phyloP scores from a whole-genome alignment of 1,284 basidiomycete species.

The Leucoagaricus sp. region DNA sequence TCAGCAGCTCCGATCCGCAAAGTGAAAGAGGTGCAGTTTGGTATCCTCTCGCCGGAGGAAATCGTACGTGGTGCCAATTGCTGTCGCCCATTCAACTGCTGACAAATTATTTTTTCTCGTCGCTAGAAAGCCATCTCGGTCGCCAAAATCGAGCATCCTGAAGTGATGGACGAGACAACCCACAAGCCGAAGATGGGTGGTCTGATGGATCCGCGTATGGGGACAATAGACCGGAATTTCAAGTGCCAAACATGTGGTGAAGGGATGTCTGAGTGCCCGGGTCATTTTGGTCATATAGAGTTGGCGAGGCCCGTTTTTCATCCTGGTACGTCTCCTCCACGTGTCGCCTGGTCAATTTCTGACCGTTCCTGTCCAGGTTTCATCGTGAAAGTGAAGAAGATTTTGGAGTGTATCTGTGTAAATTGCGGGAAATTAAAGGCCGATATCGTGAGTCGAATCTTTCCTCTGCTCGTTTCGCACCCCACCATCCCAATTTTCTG shows the following conservation, averaged over 20 bases:
- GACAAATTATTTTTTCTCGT: constrained; percentile 19
- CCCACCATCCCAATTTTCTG: constrained; percentile 91
- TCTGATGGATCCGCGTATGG: constrained; percentile 97
- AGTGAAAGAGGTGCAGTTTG: constrained; percentile 98
- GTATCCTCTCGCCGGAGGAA: constrained; percentile 99
- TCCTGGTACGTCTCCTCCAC: constrained; percentile 65
- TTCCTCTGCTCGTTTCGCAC: constrained; percentile 86
- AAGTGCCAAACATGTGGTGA: constrained; percentile 99
- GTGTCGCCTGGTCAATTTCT: not conserved
- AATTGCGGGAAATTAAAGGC: constrained; percentile 98
- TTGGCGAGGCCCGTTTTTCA: constrained; percentile 96
- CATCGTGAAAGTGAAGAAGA: constrained; percentile 99
- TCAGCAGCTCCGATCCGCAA: constrained; percentile 92
- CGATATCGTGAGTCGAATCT: constrained; percentile 86
- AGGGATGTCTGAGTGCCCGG: constrained; percentile 97
- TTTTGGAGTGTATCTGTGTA: constrained; percentile 97
- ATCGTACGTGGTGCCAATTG: constrained; percentile 69
- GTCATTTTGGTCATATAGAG: constrained; percentile 99
- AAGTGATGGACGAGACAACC: constrained; percentile 95
- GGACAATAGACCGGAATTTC: constrained; percentile 98
- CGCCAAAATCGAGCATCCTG: constrained; percentile 97
- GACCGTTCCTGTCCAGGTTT: constrained; percentile 63
- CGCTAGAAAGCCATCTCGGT: constrained; percentile 94
- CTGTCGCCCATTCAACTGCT: constrained; percentile 18
- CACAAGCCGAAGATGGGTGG: constrained; percentile 90